These are phyloP conservation scores for Cutaneotrichosporon mucoides DNA, from an alignment of 1,284 basidiomycete species.

Conservation along the genomic window DNA sequence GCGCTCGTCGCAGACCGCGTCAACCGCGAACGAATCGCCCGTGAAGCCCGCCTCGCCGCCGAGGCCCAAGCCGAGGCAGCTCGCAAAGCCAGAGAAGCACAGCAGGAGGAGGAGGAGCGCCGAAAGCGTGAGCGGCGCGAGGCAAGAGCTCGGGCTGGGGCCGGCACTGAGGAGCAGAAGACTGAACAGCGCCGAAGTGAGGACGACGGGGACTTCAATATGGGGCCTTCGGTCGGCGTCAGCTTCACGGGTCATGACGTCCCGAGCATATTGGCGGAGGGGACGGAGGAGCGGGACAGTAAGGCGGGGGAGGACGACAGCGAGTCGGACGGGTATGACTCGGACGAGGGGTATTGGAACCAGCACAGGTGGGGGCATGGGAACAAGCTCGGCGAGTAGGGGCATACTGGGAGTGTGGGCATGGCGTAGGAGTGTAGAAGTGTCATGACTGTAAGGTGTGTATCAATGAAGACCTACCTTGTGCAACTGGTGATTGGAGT, in stretches of 20 bases:
- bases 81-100: background rate
- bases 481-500: no score
- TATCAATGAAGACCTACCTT: no score
- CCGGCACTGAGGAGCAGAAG: no score
- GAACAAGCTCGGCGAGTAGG: constrained; percentile 12
- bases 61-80: constrained; percentile 2
- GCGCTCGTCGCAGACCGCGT: constrained; percentile 33
- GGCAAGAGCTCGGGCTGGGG: no score
- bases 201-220: no score
- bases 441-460: background rate
- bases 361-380: constrained; percentile 17
- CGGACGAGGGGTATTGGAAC: constrained; percentile 15
- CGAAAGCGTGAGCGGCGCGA: no score
- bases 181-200: no score
- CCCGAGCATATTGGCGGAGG: no score
- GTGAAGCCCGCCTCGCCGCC: constrained; percentile 23
- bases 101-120: background rate
- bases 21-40: constrained; percentile 28
- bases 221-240: no score
- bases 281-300: background rate
- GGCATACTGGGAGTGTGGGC: background rate
- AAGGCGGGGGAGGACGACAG: background rate
- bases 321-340: constrained; percentile 13
- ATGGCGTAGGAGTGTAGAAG: background rate
- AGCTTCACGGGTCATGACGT: no score